Conservation (phyloP, 164 flowering plant genomes). For the Vitis riparia region DNA sequence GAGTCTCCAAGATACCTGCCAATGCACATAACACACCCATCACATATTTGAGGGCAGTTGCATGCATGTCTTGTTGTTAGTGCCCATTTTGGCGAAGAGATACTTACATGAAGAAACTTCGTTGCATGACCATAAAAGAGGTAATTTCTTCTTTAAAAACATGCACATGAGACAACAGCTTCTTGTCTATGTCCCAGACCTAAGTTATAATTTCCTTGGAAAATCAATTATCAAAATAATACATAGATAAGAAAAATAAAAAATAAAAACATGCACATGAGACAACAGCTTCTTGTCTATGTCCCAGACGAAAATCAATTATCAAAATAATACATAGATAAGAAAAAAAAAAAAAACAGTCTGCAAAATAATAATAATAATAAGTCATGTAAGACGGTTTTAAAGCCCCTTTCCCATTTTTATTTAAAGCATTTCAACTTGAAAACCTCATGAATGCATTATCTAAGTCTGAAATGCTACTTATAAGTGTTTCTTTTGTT, state of each 20-base stretch:
- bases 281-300: constrained; percentile 55
- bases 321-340: not conserved
- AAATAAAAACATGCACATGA: constrained; percentile 39
- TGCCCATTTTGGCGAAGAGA: not conserved
- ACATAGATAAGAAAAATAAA: too few relatives aligned
- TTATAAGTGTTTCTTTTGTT: too few relatives aligned
- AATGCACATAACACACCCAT: not conserved
- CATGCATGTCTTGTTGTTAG: not conserved
- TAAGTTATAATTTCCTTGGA: constrained; percentile 15
- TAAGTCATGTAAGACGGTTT: too few relatives aligned
- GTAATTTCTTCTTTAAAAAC: constrained; percentile 57
- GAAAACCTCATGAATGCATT: too few relatives aligned
- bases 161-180: constrained; percentile 53
- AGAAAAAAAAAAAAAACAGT: too few relatives aligned
- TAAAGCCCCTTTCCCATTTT: too few relatives aligned
- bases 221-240: not conserved
- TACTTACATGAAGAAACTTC: constrained; percentile 61
- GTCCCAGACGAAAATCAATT: constrained; percentile 59
- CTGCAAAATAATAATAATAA: too few relatives aligned
- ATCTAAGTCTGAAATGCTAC: too few relatives aligned
- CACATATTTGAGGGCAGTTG: not conserved
- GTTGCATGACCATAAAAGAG: constrained; percentile 55
- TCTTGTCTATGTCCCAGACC: constrained; percentile 85
- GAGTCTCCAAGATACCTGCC: constrained; percentile 80
- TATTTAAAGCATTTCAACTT: too few relatives aligned